Evolutionary conservation across 78 protist species (phyloP).

Genomic region (Tieghemostelium lacteum): DNA sequence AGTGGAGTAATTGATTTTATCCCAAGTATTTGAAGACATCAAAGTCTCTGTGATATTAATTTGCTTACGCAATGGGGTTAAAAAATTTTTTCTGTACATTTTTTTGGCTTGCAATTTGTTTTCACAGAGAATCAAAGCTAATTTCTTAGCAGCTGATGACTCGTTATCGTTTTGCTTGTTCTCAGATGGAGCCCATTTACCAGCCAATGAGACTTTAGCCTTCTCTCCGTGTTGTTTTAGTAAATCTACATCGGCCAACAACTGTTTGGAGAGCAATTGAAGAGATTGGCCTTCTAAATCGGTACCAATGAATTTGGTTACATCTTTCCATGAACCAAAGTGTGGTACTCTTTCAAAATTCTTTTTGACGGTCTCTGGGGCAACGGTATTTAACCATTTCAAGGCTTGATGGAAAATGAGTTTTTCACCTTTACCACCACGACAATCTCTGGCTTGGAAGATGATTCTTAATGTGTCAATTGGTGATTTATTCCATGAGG

Average conservation of each 20-base stretch:
- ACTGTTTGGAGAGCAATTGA: slow-evolving; percentile 18
- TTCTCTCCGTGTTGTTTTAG: slow-evolving; percentile 8
- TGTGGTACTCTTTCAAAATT: slow-evolving; percentile 41
- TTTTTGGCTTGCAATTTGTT: slow-evolving; percentile 25
- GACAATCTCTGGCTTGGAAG: slow-evolving; percentile 66
- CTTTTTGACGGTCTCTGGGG: slow-evolving; percentile 28
- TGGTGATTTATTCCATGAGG: slow-evolving; percentile 52
- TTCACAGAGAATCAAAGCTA: slow-evolving; percentile 22
- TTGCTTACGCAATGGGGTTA: slow-evolving; percentile 60
- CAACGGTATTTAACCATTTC: slow-evolving; percentile 14
- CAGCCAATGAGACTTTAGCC: slow-evolving; percentile 43
- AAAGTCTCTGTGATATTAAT: slow-evolving; percentile 26
- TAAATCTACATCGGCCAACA: slow-evolving; percentile 12
- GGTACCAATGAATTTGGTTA: slow-evolving; percentile 33
- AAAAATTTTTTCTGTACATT: slow-evolving; percentile 60
- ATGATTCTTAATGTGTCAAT: slow-evolving; percentile 65
- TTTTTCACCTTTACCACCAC: slow-evolving; percentile 77
- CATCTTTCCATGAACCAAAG: slow-evolving; percentile 81
- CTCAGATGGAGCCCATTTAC: slow-evolving; percentile 80
- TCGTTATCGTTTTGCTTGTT: not conserved
- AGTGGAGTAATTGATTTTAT: slow-evolving; percentile 18
- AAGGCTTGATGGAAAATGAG: slow-evolving; percentile 35
- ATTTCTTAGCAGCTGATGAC: slow-evolving; percentile 31
- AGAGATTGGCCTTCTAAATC: slow-evolving; percentile 29
- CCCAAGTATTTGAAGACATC: slow-evolving; percentile 41